Base-by-base conservation (phyloP, 2,329 filamentous ascomycete species). In the Trichoderma sp. region DNA sequence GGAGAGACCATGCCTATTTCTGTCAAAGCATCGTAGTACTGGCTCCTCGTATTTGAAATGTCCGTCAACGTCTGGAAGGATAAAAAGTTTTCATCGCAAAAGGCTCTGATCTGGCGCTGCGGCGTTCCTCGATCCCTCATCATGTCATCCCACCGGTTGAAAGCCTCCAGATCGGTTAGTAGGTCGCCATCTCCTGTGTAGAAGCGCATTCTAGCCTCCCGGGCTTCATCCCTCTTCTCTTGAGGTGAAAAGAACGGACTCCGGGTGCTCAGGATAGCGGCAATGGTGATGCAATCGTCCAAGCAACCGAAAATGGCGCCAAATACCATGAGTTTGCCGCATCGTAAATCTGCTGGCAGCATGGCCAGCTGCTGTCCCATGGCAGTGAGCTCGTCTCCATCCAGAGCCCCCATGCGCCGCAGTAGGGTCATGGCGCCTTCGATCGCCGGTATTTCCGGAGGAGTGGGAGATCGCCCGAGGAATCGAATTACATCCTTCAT, bases 291-390 rank as follows among this genome's bases (percentile, higher is more conserved):
- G 78, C 93, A 95, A 71, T 96, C 92, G 80, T 98, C 95, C 7
- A 98, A 89, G 81, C 96, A 98, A 41, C 94, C 94, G 81, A 99
- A 98, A 75, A 97, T 95, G 18, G 95, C 93, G 6, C 97, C 97
- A 81, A 97, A 98, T 4, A 99, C 94, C 89, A 99, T 95, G 41
- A 99, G 89, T 84, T 99, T 99, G 63, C 94, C 95, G 82, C 95
- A 97, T 33, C 96, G 92, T 65, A 99, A 88, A 81, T 99, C 97
- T 0, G 96, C 94, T 2, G 97, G 97, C 68, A 99, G 95, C 91
- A 97, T 94, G 21, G 95, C 93, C n/a, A 99, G 88, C 85, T 98
- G 97, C 71, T 93, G 92, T 53, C 97, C 97, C 64, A 99, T 91
- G 3, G 95, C 95, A 0, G 97, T 98, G 56, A 99, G 88, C 80